These are phyloP conservation scores for Aspergillus sclerotioniger DNA, from an alignment of 495 filamentous ascomycete species.

Conservation along the genomic window DNA sequence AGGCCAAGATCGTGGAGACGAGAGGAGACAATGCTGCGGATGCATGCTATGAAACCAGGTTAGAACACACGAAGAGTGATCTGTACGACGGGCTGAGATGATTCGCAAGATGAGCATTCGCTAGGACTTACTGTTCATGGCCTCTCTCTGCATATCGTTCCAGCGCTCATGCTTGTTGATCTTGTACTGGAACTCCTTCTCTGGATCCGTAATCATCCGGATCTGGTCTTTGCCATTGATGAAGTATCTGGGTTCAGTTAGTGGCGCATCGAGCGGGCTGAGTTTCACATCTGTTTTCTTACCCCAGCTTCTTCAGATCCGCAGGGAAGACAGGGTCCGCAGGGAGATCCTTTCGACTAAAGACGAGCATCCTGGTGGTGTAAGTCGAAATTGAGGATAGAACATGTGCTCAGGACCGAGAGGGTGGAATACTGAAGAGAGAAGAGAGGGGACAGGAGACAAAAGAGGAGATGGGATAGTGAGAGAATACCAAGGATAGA, in stretches of 20 bases:
- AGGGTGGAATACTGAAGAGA: slow-evolving; percentile 1
- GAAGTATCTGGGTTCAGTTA: slow-evolving; percentile 55
- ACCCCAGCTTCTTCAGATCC: slow-evolving; percentile 70
- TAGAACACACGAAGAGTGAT: background rate
- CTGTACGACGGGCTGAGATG: background rate
- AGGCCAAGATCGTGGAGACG: slow-evolving; percentile 62
- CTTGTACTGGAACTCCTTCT: slow-evolving; percentile 70
- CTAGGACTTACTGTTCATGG: slow-evolving; percentile 57
- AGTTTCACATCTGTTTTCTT: slow-evolving; percentile 20
- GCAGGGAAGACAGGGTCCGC: slow-evolving; percentile 62
- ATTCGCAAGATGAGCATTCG: background rate
- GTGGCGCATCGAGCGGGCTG: background rate
- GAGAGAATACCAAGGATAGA: background rate
- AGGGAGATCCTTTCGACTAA: slow-evolving; percentile 60
- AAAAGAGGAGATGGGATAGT: background rate
- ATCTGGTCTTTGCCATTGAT: slow-evolving; percentile 72
- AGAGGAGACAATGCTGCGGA: slow-evolving; percentile 55
- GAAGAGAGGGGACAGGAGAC: slow-evolving; percentile 2
- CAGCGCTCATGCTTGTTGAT: slow-evolving; percentile 66
- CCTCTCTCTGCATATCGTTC: slow-evolving; percentile 68
- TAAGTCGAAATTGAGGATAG: background rate
- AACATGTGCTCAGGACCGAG: background rate
- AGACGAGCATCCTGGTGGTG: slow-evolving; percentile 64
- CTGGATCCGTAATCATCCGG: slow-evolving; percentile 60
- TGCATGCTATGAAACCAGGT: slow-evolving; percentile 49